phyloP scores from a whole-genome alignment of 2,329 filamentous ascomycete species.

The Curvularia eragrostidis region DNA sequence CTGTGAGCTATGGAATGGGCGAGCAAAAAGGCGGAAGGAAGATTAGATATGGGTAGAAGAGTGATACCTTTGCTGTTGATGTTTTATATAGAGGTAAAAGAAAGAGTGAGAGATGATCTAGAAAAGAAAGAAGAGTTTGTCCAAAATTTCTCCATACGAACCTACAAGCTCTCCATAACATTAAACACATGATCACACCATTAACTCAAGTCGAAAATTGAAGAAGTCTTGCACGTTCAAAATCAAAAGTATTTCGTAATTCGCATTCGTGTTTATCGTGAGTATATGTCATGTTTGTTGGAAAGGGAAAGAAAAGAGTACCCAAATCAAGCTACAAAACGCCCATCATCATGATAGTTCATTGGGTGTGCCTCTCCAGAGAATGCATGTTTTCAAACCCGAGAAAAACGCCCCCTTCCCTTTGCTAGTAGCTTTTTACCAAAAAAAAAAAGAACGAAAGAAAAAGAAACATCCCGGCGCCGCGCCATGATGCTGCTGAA shows the following conservation, averaged over 20 bases:
- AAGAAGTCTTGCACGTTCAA: not conserved
- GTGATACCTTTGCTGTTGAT: not conserved
- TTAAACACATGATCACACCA: not conserved
- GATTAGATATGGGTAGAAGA: constrained; percentile 18
- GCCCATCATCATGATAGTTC: not conserved
- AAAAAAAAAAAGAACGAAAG: not conserved
- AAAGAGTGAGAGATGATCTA: too few species aligned
- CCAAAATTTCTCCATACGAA: not conserved
- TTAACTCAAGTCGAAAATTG: not conserved
- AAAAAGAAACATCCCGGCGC: constrained; percentile 18
- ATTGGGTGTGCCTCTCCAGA: constrained; percentile 12
- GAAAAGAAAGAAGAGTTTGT: too few species aligned
- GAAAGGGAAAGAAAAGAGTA: not conserved
- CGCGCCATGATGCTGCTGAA: constrained; percentile 25
- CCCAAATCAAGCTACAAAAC: constrained; percentile 1
- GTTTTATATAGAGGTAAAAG: too few species aligned
- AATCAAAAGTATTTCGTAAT: not conserved
- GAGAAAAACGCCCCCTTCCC: constrained; percentile 2
- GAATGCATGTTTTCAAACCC: constrained; percentile 14
- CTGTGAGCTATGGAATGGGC: constrained; percentile 27
- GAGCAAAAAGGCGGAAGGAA: constrained; percentile 28
- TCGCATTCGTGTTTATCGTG: constrained; percentile 11
- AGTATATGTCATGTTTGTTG: not conserved
- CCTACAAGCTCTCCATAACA: not conserved
- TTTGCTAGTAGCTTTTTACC: constrained; percentile 1